A percentile compares a stretch with the other conserved stretches of the same genome.
phyloP scores from a whole-genome alignment of 129 eudicot species.

The Saposhnikovia divaricata region DNA sequence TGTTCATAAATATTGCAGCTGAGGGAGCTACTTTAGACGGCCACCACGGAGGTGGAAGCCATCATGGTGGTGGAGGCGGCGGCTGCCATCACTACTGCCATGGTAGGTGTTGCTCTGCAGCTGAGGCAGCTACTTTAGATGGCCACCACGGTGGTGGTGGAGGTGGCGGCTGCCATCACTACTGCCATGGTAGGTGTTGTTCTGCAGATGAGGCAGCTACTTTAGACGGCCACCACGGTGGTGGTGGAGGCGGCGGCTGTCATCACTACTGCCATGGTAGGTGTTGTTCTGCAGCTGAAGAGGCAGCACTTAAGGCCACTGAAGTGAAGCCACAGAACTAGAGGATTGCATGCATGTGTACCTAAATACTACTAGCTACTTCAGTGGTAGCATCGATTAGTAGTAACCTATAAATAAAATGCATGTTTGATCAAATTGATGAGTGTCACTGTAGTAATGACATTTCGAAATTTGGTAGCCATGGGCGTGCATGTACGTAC shows the following conservation, averaged over 20 bases:
- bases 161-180: not conserved
- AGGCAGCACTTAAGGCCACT: not conserved
- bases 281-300: not conserved
- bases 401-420: not conserved
- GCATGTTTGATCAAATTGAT: not conserved
- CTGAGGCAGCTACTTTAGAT: not conserved
- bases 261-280: not conserved
- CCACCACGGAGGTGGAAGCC: not conserved
- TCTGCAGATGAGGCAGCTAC: too few species aligned
- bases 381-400: too few species aligned
- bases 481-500: not conserved
- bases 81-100: not conserved
- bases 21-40: not conserved
- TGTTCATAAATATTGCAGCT: not conserved
- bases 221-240: not conserved
- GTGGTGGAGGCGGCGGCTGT: not conserved
- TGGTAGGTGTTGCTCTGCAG: not conserved
- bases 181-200: too few species aligned
- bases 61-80: not conserved
- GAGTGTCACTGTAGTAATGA: not conserved
- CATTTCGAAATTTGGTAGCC: not conserved
- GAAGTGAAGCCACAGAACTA: not conserved
- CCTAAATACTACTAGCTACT: not conserved
- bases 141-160: not conserved
- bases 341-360: not conserved